phyloP scores from a whole-genome alignment of 2,329 filamentous ascomycete species.

The Neofusicoccum laricinum region DNA sequence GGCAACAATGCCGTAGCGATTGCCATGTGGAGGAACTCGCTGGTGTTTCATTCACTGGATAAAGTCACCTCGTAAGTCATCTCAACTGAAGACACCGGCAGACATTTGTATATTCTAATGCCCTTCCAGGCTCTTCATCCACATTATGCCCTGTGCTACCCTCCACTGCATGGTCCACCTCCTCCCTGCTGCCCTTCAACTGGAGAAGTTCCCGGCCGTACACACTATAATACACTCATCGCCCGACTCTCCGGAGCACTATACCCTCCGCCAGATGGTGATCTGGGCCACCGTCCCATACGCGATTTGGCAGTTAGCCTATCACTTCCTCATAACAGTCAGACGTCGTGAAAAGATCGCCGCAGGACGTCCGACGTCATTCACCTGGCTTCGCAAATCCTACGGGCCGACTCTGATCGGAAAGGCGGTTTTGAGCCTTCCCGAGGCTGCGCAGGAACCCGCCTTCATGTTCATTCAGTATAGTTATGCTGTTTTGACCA shows the following conservation, averaged over 20 bases:
- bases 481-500: constrained; percentile 81
- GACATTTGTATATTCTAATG: background rate
- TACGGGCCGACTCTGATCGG: constrained; percentile 91
- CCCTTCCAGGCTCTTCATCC: constrained; percentile 76
- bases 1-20: constrained; percentile 98
- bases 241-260: constrained; percentile 74
- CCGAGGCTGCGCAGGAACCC: constrained; percentile 72
- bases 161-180: constrained; percentile 92
- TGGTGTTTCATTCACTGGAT: constrained; percentile 98
- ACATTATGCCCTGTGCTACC: constrained; percentile 96
- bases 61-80: constrained; percentile 76
- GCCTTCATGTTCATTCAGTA: constrained; percentile 98
- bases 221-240: constrained; percentile 71
- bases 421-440: constrained; percentile 75
- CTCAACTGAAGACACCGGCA: background rate
- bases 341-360: constrained; percentile 94
- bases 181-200: constrained; percentile 62
- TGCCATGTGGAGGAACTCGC: constrained; percentile 97
- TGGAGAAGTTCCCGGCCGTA: constrained; percentile 75
- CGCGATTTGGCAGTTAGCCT: constrained; percentile 84
- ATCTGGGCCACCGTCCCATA: constrained; percentile 93
- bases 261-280: constrained; percentile 80
- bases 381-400: constrained; percentile 91
- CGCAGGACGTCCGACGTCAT: constrained; percentile 90
- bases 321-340: constrained; percentile 94